Evolutionary conservation across 768 basidiomycete genomes (phyloP).

Genomic region (Tulasnella sp.): DNA sequence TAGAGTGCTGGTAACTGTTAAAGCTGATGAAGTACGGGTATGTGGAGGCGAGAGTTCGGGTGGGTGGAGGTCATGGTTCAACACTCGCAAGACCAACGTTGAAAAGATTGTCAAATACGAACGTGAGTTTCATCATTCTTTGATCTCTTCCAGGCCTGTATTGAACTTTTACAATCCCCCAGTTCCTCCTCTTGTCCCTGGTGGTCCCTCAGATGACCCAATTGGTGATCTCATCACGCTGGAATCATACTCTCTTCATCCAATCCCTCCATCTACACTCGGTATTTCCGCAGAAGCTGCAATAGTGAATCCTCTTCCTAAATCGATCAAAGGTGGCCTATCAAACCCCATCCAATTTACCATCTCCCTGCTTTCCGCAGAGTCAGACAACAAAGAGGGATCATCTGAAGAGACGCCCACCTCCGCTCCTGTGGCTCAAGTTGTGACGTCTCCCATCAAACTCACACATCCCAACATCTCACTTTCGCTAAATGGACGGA

Average conservation of each 20-base stretch:
- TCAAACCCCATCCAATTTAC: neutral
- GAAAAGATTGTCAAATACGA: constrained; percentile 4
- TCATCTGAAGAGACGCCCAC: neutral
- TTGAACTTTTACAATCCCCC: neutral
- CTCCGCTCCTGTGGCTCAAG: neutral
- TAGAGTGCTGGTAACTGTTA: constrained; percentile 1
- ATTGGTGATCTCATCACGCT: constrained; percentile 1
- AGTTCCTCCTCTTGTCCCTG: neutral
- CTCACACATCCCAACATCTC: constrained; percentile 8
- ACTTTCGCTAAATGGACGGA: constrained; percentile 7
- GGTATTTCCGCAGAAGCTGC: neutral
- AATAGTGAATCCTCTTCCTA: constrained; percentile 2
- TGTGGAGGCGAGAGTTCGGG: neutral
- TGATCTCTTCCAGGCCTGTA: neutral
- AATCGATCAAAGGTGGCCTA: constrained; percentile 3
- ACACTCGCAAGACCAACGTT: neutral
- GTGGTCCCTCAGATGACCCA: neutral
- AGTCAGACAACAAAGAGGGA: too few species aligned
- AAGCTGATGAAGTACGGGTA: neutral
- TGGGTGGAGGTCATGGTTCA: constrained; percentile 7
- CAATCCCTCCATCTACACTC: neutral
- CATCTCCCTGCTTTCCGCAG: constrained; percentile 5
- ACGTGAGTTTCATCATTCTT: neutral
- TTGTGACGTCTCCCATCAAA: neutral
- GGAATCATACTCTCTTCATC: neutral